phyloP scores from a whole-genome alignment of 1,284 basidiomycete species.

The Neolentinus lepideus region DNA sequence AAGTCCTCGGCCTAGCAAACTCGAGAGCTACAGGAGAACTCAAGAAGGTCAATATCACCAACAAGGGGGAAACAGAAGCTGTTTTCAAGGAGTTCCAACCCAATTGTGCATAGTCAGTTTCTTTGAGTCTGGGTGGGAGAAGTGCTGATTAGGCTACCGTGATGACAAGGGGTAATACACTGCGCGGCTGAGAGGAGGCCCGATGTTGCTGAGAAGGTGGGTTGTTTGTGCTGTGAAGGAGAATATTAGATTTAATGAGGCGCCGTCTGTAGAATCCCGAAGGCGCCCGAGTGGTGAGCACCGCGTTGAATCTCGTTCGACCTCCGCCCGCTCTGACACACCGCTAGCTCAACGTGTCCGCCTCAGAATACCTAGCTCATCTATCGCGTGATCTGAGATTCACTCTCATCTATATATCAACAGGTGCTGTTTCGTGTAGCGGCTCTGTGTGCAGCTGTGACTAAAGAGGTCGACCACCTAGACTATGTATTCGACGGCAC shows the following conservation, averaged over 20 bases:
- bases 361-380: conserved; percentile 55
- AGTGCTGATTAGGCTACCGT: too few species aligned
- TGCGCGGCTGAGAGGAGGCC: conserved; percentile 82
- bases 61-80: conserved; percentile 38
- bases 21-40: conserved; percentile 50
- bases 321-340: conserved; percentile 1
- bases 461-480: conserved; percentile 15
- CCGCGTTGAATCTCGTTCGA: background rate
- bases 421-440: too few species aligned
- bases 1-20: conserved; percentile 56
- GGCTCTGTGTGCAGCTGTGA: background rate
- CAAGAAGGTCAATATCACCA: conserved; percentile 51
- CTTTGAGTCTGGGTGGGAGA: background rate
- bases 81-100: conserved; percentile 52
- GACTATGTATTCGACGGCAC: conserved; percentile 86
- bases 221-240: conserved; percentile 9
- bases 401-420: conserved; percentile 72
- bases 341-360: conserved; percentile 57
- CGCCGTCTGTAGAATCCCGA: conserved; percentile 45
- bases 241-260: conserved; percentile 3
- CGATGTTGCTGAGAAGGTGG: conserved; percentile 75
- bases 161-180: conserved; percentile 68
- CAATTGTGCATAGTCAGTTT: conserved; percentile 36
- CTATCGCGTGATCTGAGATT: conserved; percentile 50
- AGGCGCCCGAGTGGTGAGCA: conserved; percentile 48